These are phyloP conservation scores for Sindora glabra DNA, from an alignment of 306 rosid genomes.

Conservation along the genomic window DNA sequence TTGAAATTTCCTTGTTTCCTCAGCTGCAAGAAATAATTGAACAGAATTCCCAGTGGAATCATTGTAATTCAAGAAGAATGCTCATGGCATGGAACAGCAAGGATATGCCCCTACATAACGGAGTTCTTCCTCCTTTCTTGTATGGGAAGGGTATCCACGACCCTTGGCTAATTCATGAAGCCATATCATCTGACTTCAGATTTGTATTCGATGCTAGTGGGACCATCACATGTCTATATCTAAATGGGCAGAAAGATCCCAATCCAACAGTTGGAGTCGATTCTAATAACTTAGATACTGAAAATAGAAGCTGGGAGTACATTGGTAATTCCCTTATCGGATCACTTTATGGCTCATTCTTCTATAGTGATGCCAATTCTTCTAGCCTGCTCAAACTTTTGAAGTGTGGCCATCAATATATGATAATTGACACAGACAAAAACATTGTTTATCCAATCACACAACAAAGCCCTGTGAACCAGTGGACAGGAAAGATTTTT, in stretches of 20 bases:
- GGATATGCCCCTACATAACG: conserved; percentile 61
- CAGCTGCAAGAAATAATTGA: conserved; percentile 53
- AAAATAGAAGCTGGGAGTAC: conserved; percentile 68
- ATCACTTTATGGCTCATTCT: conserved; percentile 62
- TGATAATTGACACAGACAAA: conserved; percentile 33
- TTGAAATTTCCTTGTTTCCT: conserved; percentile 24
- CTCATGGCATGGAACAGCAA: conserved; percentile 78
- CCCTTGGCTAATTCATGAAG: conserved; percentile 74
- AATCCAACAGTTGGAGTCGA: conserved; percentile 10
- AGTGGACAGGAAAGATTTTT: conserved; percentile 27
- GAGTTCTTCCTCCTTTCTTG: conserved; percentile 92
- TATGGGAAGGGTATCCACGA: conserved; percentile 70
- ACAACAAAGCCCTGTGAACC: conserved; percentile 12
- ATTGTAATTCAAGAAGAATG: conserved; percentile 45
- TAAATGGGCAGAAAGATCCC: conserved; percentile 26
- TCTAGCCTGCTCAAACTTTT: conserved; percentile 48
- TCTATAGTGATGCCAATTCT: conserved; percentile 35
- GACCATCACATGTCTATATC: conserved; percentile 57
- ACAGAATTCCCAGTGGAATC: conserved; percentile 36
- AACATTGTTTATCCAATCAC: conserved; percentile 26
- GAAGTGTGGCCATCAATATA: conserved; percentile 39
- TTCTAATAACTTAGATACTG: conserved; percentile 25
- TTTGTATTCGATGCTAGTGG: conserved; percentile 79
- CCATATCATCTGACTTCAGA: conserved; percentile 67
- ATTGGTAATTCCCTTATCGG: conserved; percentile 58